Evolutionary conservation across 2,329 filamentous ascomycete genomes (phyloP).

Genomic region (Fonsecaea pugnacius): DNA sequence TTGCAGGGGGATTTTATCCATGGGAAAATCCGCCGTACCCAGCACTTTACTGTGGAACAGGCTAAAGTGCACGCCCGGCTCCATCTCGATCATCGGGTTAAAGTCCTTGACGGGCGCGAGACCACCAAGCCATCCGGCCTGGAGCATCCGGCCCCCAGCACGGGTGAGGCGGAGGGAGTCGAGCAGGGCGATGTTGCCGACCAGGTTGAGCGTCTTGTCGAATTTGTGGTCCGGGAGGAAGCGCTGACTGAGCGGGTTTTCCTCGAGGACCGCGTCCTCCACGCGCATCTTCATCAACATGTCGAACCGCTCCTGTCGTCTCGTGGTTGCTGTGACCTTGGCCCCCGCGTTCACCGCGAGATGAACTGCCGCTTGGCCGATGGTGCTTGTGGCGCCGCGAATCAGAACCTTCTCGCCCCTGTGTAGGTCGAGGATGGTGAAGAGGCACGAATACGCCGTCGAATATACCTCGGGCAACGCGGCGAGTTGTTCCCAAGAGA

Average conservation of each 20-base stretch:
- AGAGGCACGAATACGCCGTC: constrained; percentile 49
- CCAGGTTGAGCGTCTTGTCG: constrained; percentile 47
- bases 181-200: constrained; percentile 47
- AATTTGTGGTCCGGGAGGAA: constrained; percentile 38
- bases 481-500: constrained; percentile 48
- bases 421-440: constrained; percentile 44
- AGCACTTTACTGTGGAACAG: constrained; percentile 51
- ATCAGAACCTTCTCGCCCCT: constrained; percentile 46
- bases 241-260: constrained; percentile 30
- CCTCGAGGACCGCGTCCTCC: constrained; percentile 39
- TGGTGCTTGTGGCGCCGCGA: constrained; percentile 48
- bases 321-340: constrained; percentile 48
- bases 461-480: constrained; percentile 49
- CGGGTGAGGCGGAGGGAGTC: constrained; percentile 46
- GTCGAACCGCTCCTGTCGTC: constrained; percentile 40
- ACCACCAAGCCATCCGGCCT: constrained; percentile 50
- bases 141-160: constrained; percentile 45
- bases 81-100: constrained; percentile 53
- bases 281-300: constrained; percentile 42
- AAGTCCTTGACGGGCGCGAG: constrained; percentile 47
- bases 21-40: constrained; percentile 44
- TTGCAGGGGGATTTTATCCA: constrained; percentile 47
- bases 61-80: constrained; percentile 52
- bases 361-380: constrained; percentile 49
- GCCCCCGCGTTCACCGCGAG: constrained; percentile 45